phyloP scores from a whole-genome alignment of 2,329 filamentous ascomycete genomes.

The Nemania sp. region DNA sequence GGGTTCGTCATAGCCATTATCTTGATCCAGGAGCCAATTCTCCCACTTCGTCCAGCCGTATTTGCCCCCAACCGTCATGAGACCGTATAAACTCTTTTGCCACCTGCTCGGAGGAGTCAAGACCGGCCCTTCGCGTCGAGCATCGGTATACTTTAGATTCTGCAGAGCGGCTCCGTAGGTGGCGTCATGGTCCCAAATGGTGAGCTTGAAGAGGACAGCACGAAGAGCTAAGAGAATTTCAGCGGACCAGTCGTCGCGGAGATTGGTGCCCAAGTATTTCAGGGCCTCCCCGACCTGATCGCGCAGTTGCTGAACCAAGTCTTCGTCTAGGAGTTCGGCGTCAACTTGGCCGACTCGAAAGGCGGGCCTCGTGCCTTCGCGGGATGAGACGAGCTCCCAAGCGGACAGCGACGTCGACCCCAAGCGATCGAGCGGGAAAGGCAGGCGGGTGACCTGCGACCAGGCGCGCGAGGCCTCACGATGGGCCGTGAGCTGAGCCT shows the following conservation, averaged over 20 bases:
- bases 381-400: conserved; percentile 73
- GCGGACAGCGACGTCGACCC: conserved; percentile 52
- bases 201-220: conserved; percentile 86
- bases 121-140: conserved; percentile 65
- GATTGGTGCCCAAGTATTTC: conserved; percentile 76
- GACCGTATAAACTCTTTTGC: conserved; percentile 84
- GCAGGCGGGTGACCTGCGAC: conserved; percentile 59
- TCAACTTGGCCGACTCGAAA: conserved; percentile 97
- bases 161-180: conserved; percentile 93
- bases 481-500: conserved; percentile 56
- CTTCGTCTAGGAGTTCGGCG: conserved; percentile 91
- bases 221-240: conserved; percentile 82
- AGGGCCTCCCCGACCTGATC: conserved; percentile 84
- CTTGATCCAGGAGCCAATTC: conserved; percentile 75
- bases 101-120: conserved; percentile 71
- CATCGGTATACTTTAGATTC: conserved; percentile 88
- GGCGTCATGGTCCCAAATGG: conserved; percentile 94
- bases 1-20: conserved; percentile 72
- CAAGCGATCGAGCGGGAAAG: conserved; percentile 64
- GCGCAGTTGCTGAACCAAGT: conserved; percentile 82
- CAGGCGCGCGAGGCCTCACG: conserved; percentile 58
- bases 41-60: conserved; percentile 95
- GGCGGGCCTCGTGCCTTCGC: conserved; percentile 78
- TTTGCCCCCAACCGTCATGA: conserved; percentile 82
- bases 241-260: conserved; percentile 83